phyloP scores from a whole-genome alignment of 1,284 basidiomycete genomes.

The Trametes pubescens region DNA sequence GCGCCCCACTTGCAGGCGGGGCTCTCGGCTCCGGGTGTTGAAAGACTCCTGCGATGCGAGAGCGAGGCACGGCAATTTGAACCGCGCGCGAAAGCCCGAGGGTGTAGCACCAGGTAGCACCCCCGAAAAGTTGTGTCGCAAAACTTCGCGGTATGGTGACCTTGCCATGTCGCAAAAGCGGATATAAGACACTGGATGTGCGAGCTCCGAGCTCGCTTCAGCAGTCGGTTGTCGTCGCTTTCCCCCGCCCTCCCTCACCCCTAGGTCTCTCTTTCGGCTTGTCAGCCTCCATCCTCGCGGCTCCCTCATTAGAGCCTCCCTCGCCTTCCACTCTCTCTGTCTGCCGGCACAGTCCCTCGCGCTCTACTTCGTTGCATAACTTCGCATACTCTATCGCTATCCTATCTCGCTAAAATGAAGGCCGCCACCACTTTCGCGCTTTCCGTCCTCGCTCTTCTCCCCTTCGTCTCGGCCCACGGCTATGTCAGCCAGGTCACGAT shows the following conservation, averaged over 20 bases:
- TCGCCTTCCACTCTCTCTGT: slow-evolving; percentile 5
- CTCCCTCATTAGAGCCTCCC: slow-evolving; percentile 10
- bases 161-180: not conserved
- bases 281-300: slow-evolving; percentile 15
- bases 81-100: not conserved
- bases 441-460: slow-evolving; percentile 34
- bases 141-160: not conserved
- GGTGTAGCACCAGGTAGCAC: not conserved
- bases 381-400: slow-evolving; percentile 1
- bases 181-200: slow-evolving; percentile 15
- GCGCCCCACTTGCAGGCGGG: slow-evolving; percentile 3
- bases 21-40: not conserved
- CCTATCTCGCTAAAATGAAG: slow-evolving; percentile 26
- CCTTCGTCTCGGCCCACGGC: slow-evolving; percentile 63
- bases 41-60: not conserved
- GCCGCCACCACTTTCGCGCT: slow-evolving; percentile 27
- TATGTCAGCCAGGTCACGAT: slow-evolving; percentile 60
- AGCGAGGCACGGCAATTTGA: not conserved
- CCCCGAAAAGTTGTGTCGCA: slow-evolving; percentile 13
- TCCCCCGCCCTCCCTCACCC: slow-evolving; percentile 5
- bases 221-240: slow-evolving; percentile 20
- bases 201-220: not conserved
- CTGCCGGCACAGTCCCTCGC: slow-evolving; percentile 24
- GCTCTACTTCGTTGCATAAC: not conserved
- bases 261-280: not conserved